A percentile compares a stretch with the other conserved stretches of the same genome.
phyloP scores from a whole-genome alignment of 768 basidiomycete genomes.

The Dendrothele bispora region DNA sequence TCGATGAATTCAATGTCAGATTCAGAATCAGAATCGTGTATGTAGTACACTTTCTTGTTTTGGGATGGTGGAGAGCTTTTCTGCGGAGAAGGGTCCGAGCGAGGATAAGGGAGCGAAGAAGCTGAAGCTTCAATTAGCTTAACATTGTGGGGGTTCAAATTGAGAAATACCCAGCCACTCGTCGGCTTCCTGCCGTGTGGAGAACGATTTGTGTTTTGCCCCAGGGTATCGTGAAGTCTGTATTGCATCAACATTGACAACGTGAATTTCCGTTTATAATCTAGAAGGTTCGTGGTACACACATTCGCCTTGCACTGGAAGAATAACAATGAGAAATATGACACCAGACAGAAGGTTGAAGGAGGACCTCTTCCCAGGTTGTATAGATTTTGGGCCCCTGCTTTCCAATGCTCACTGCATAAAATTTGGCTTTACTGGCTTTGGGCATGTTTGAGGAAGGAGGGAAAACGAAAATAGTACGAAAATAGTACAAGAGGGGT shows the following conservation, averaged over 20 bases:
- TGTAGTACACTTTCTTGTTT: neutral
- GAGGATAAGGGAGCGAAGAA: neutral
- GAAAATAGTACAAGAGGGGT: neutral
- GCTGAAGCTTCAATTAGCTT: neutral
- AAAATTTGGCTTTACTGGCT: constrained; percentile 40
- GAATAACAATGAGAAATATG: neutral
- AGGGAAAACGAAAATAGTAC: neutral
- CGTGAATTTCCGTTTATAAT: neutral
- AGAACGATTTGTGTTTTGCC: constrained; percentile 55
- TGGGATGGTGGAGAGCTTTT: neutral
- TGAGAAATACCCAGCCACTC: constrained; percentile 43
- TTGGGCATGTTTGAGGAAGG: constrained; percentile 7
- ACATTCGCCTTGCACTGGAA: constrained; percentile 50
- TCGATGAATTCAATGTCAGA: constrained; percentile 14
- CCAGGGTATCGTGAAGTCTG: constrained; percentile 56
- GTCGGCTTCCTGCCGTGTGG: constrained; percentile 42
- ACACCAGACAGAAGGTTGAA: neutral
- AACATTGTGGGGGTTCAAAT: constrained; percentile 1
- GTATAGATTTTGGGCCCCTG: constrained; percentile 57
- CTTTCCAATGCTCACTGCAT: constrained; percentile 60
- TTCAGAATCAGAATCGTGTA: neutral
- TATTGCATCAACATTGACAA: neutral
- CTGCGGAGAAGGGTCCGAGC: neutral
- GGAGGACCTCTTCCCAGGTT: constrained; percentile 59
- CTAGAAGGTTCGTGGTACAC: constrained; percentile 4